Percentiles rank a stretch among this genome's conserved stretches.
These are phyloP conservation scores for Sporobolomyces roseus DNA, from an alignment of 768 basidiomycete species.

Conservation along the genomic window DNA sequence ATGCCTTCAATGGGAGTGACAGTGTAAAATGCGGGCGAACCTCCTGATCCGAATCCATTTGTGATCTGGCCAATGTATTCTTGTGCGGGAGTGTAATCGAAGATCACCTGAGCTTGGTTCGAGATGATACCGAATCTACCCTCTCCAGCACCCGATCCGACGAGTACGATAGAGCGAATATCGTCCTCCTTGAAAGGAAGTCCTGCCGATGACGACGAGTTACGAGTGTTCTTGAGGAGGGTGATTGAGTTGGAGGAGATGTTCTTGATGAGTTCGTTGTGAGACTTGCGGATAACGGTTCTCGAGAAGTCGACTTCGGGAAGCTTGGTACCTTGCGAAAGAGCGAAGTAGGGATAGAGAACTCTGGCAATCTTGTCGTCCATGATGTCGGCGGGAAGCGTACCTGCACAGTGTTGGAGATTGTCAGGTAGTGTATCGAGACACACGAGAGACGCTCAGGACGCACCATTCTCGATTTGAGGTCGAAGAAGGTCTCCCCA, in stretches of 20 bases:
- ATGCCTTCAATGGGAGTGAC: conserved; percentile 49
- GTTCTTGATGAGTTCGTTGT: conserved; percentile 14
- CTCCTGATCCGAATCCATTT: conserved; percentile 48
- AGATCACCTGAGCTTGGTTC: background rate
- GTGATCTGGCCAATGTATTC: background rate
- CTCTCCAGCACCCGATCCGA: conserved; percentile 39
- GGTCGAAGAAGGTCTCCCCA: conserved; percentile 8
- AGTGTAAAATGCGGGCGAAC: conserved; percentile 44
- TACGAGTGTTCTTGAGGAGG: conserved; percentile 38
- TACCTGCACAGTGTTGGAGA: too few species aligned
- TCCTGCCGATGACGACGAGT: background rate
- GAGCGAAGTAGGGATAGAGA: conserved; percentile 23
- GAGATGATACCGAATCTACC: conserved; percentile 38
- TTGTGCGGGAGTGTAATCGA: background rate
- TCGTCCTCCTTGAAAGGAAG: conserved; percentile 18
- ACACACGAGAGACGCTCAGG: too few species aligned
- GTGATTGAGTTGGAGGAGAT: conserved; percentile 25
- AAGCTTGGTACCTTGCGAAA: conserved; percentile 6
- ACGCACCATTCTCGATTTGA: conserved; percentile 14
- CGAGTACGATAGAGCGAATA: conserved; percentile 10
- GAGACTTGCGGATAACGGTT: background rate
- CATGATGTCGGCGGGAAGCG: background rate
- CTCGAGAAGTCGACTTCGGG: background rate
- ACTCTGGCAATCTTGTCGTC: conserved; percentile 33
- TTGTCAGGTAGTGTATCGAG: too few species aligned